Percentiles rank a stretch among this genome's conserved stretches.
Conservation (phyloP, 805 yeast genomes). For the Metschnikowia continentalis region DNA sequence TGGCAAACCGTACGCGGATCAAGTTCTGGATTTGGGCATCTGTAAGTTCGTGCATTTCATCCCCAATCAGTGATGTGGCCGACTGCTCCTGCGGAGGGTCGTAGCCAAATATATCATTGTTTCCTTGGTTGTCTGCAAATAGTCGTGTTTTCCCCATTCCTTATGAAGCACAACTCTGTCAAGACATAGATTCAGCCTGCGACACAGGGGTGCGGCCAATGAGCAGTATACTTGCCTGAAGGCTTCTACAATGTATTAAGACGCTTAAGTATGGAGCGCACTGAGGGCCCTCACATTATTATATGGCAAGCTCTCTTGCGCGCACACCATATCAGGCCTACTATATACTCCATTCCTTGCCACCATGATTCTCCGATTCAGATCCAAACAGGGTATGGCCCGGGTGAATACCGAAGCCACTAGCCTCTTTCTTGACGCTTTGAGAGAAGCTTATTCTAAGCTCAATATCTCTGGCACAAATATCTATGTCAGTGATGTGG, state of each 20-base stretch:
- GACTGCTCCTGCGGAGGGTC: background rate
- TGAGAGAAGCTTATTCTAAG: slow-evolving; percentile 36
- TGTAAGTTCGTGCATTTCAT: slow-evolving; percentile 20
- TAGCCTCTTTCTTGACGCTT: slow-evolving; percentile 41
- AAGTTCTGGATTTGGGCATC: slow-evolving; percentile 21
- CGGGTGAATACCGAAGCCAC: slow-evolving; percentile 52
- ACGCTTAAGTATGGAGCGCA: background rate
- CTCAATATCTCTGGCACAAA: slow-evolving; percentile 14
- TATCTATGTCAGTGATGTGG: slow-evolving; percentile 39
- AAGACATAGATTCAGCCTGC: background rate
- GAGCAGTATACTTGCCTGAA: background rate
- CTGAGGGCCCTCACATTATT: background rate
- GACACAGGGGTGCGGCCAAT: background rate
- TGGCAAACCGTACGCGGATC: slow-evolving; percentile 22
- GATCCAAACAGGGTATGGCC: slow-evolving; percentile 80
- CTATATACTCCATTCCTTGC: background rate
- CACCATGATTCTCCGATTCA: slow-evolving; percentile 55
- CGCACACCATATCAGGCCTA: background rate
- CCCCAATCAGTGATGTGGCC: slow-evolving; percentile 2
- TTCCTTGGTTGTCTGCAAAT: background rate
- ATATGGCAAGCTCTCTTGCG: background rate
- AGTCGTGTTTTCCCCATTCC: background rate
- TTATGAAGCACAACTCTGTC: background rate
- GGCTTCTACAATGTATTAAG: background rate
- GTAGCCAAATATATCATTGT: background rate